Base-by-base conservation (phyloP, 352 stramenopile species). In the Pythium dissotocum region DNA sequence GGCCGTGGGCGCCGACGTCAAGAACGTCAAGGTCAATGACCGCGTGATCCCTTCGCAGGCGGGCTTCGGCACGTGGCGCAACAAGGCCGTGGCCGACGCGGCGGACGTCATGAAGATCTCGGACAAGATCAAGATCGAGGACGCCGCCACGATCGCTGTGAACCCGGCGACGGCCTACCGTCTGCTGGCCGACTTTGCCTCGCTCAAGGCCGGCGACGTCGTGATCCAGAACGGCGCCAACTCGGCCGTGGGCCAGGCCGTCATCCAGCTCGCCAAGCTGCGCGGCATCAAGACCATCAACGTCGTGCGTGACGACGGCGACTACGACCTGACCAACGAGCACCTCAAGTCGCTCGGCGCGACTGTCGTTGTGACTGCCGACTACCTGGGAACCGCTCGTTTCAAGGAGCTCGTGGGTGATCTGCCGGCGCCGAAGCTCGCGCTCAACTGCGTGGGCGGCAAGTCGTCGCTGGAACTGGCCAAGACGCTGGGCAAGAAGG, bases 201-300 rank as follows among this genome's bases (percentile, higher is more conserved):
- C 73, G 61, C 82, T 97, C 54, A 72, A 77, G 59, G 76, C 77
- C 67, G 90, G 91, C 60, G 91, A 97, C 71, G 82, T 92, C 32
- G 61, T 97, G 52, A 97, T 97, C 69, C 91, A 97, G 77, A 97
- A 97, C 76, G 91, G 79, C 38, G 90, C 91, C 32, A 96, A 95
- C 77, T 94, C 83, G 65, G 75, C 88, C 13, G 90, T 97, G 26
- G 91, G 91, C 60, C 77, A 94, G 72, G 87, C 91, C 2, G 87
- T 97, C 42, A 90, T 97, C 65, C 91, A 97, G 72, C 73, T 97
- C 66, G 88, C 89, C n/a, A 80, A 79, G 46, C 73, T 93, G 59
- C 88, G 89, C 51, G 89, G 89, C 63, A 88, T 97, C 60, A 88
- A 95, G 77, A 97, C 89, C 55, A 92, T 97, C 70, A 97, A 97